Evolutionary conservation across 1,284 basidiomycete genomes (phyloP).

Genomic region (Leccinum holopus): DNA sequence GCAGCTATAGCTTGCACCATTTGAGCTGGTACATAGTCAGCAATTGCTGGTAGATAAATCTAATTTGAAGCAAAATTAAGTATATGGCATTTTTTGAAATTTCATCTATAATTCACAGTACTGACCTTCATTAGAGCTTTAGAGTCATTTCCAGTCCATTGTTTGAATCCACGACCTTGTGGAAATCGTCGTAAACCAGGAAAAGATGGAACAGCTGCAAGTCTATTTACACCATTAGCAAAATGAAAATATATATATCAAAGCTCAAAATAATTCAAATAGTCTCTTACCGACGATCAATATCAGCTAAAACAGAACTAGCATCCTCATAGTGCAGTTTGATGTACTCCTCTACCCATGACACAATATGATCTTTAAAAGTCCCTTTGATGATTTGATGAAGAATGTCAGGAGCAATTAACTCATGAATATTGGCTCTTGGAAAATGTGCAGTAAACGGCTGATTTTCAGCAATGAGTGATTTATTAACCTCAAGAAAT

Average conservation of each 20-base stretch:
- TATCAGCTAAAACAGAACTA: background rate
- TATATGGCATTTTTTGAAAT: background rate
- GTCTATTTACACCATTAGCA: background rate
- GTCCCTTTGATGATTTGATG: background rate
- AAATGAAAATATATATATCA: background rate
- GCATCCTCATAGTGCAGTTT: background rate
- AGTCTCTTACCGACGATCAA: background rate
- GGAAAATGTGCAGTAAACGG: background rate
- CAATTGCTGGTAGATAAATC: slow-evolving; percentile 17
- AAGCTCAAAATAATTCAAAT: background rate
- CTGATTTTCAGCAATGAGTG: background rate
- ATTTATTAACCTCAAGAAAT: background rate
- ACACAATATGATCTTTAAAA: background rate
- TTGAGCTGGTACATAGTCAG: slow-evolving; percentile 9
- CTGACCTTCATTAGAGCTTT: background rate
- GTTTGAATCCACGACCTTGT: background rate
- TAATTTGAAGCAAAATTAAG: background rate
- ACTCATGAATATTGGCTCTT: background rate
- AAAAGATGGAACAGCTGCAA: background rate
- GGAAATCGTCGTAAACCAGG: background rate
- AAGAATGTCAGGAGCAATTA: background rate
- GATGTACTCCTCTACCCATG: background rate
- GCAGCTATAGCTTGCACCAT: slow-evolving; percentile 12
- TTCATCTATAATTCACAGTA: background rate
- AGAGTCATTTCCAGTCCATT: background rate